Conservation (phyloP, 2,329 filamentous ascomycete species). For the Cadophora sp. region DNA sequence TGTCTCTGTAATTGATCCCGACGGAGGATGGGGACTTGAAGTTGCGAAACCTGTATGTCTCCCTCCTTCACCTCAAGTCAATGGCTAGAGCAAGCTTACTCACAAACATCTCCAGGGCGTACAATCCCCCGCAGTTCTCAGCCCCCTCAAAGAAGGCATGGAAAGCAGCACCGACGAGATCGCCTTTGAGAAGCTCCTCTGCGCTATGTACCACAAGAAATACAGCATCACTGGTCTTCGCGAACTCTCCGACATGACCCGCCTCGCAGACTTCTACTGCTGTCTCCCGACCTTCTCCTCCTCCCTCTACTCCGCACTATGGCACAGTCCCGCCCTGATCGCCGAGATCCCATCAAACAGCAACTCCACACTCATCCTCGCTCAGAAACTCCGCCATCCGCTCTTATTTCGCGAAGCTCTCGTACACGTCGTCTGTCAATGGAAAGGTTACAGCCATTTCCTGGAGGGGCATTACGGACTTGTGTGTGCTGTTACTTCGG, state of each 20-base stretch:
- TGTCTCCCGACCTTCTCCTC: slow-evolving; percentile 23
- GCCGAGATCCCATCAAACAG: slow-evolving; percentile 14
- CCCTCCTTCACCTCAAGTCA: neutral
- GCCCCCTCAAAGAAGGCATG: slow-evolving; percentile 1
- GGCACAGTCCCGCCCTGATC: slow-evolving; percentile 14
- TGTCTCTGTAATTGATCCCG: slow-evolving; percentile 26
- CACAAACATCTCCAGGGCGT: neutral
- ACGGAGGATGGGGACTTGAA: slow-evolving; percentile 30
- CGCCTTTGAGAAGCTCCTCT: slow-evolving; percentile 27
- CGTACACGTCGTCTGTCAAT: slow-evolving; percentile 23
- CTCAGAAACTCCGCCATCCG: slow-evolving; percentile 24
- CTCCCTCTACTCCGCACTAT: slow-evolving; percentile 18
- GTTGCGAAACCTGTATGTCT: slow-evolving; percentile 8
- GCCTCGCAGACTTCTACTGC: slow-evolving; percentile 27
- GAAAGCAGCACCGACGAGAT: neutral
- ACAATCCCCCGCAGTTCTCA: slow-evolving; percentile 6
- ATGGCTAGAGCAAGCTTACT: neutral
- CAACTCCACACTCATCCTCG: slow-evolving; percentile 21
- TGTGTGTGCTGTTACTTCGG: slow-evolving; percentile 11
- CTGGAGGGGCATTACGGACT: slow-evolving; percentile 17
- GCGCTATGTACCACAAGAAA: slow-evolving; percentile 26
- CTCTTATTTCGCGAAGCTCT: slow-evolving; percentile 28
- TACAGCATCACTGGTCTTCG: slow-evolving; percentile 17
- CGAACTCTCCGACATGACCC: slow-evolving; percentile 14
- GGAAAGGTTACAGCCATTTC: slow-evolving; percentile 18